Evolutionary conservation across 768 basidiomycete species (phyloP).

Genomic region (Suillus subalutaceus): DNA sequence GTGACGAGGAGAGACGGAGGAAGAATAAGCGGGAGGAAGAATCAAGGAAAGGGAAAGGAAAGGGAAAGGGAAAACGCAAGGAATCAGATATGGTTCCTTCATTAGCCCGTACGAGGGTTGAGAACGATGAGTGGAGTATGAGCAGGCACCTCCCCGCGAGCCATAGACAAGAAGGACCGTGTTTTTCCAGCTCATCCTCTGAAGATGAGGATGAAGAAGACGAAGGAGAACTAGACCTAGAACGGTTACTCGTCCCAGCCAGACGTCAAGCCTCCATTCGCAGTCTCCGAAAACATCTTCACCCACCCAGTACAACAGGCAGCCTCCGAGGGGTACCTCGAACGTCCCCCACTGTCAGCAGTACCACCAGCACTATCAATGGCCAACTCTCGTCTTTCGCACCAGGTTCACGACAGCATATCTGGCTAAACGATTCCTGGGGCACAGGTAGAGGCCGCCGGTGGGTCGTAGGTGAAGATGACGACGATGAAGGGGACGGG

Average conservation of each 20-base stretch:
- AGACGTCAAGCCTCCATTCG: slow-evolving; percentile 75
- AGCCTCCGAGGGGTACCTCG: slow-evolving; percentile 19
- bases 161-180: slow-evolving; percentile 15
- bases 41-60: slow-evolving; percentile 23
- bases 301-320: slow-evolving; percentile 19
- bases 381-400: slow-evolving; percentile 23
- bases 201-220: slow-evolving; percentile 46
- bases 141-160: slow-evolving; percentile 32
- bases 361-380: neutral
- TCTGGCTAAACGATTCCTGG: slow-evolving; percentile 28
- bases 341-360: slow-evolving; percentile 20
- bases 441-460: slow-evolving; percentile 21
- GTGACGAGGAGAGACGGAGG: slow-evolving; percentile 27
- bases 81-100: slow-evolving; percentile 52
- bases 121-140: slow-evolving; percentile 58
- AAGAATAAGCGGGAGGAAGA: slow-evolving; percentile 18
- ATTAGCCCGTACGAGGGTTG: slow-evolving; percentile 60
- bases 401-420: slow-evolving; percentile 8
- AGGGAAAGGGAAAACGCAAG: slow-evolving; percentile 34
- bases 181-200: slow-evolving; percentile 26
- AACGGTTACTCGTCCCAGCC: slow-evolving; percentile 67
- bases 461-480: slow-evolving; percentile 32
- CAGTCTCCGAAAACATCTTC: slow-evolving; percentile 68
- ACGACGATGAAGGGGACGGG: slow-evolving; percentile 32
- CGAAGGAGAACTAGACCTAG: slow-evolving; percentile 64